These are phyloP conservation scores for Prunus yedoensis DNA, from an alignment of 331 rosid species.

Conservation along the genomic window DNA sequence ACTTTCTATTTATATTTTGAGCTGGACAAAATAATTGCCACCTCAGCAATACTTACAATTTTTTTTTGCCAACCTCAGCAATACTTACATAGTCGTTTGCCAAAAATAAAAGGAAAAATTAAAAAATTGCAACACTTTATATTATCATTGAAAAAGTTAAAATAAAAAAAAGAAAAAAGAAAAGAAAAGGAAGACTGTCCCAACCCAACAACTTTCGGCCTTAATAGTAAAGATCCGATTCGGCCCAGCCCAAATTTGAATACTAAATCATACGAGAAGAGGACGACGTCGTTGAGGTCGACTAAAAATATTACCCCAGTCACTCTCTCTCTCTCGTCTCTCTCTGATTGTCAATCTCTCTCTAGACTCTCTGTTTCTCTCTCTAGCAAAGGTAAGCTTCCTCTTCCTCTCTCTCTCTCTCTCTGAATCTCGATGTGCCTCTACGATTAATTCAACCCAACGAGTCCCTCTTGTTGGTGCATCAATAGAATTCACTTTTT, in stretches of 20 bases:
- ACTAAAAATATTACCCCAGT: constrained; percentile 2
- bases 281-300: neutral
- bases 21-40: neutral
- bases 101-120: too few species aligned
- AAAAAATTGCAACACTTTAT: too few species aligned
- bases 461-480: neutral
- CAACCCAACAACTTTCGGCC: neutral
- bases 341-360: neutral
- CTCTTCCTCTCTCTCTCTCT: neutral
- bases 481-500: neutral
- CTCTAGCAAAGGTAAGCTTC: neutral
- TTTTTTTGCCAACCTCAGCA: too few species aligned
- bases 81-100: too few species aligned
- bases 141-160: neutral
- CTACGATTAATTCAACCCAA: neutral
- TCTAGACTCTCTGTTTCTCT: neutral
- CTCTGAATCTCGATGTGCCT: constrained; percentile 9
- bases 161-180: neutral
- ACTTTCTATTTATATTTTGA: neutral
- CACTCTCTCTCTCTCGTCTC: neutral
- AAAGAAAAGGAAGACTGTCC: neutral
- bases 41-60: neutral
- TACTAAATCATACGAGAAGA: neutral
- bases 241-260: neutral
- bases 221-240: neutral